Conservation (phyloP, 208 protist genomes). For the Tetramitus jugosus region DNA sequence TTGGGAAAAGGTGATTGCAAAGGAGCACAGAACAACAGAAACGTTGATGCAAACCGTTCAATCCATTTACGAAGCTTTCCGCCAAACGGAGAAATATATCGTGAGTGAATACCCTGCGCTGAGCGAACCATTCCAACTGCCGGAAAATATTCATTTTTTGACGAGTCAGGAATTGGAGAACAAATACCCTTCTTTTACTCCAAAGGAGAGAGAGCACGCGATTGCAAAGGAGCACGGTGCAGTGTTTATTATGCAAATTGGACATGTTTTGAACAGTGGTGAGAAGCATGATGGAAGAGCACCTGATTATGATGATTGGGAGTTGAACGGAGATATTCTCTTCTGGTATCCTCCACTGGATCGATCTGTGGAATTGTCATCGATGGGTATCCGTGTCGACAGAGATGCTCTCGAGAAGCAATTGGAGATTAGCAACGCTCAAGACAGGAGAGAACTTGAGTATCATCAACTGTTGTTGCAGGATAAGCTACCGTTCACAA, state of each 20-base stretch:
- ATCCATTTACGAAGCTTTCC: constrained; percentile 58
- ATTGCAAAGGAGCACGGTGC: constrained; percentile 62
- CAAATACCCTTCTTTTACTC: constrained; percentile 60
- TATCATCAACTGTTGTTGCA: constrained; percentile 67
- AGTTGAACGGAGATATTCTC: constrained; percentile 76
- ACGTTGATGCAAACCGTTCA: constrained; percentile 58
- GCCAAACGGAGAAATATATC: constrained; percentile 53
- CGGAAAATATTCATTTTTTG: constrained; percentile 66
- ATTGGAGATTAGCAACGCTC: constrained; percentile 55
- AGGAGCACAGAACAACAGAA: constrained; percentile 51
- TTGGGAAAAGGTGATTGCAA: constrained; percentile 68
- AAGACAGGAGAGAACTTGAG: constrained; percentile 48
- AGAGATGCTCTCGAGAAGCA: constrained; percentile 58
- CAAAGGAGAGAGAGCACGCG: constrained; percentile 64
- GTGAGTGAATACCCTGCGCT: constrained; percentile 50
- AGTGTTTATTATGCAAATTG: constrained; percentile 77
- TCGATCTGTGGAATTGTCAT: constrained; percentile 68
- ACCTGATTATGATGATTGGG: constrained; percentile 83
- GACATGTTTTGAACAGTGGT: constrained; percentile 60
- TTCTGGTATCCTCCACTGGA: constrained; percentile 68
- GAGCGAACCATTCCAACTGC: constrained; percentile 41
- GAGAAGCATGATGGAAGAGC: constrained; percentile 66
- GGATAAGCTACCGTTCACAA: constrained; percentile 63
- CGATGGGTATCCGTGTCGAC: constrained; percentile 80
- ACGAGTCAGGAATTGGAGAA: constrained; percentile 64